phyloP scores from a whole-genome alignment of 2,329 filamentous ascomycete genomes.

The Xylaria multiplex region DNA sequence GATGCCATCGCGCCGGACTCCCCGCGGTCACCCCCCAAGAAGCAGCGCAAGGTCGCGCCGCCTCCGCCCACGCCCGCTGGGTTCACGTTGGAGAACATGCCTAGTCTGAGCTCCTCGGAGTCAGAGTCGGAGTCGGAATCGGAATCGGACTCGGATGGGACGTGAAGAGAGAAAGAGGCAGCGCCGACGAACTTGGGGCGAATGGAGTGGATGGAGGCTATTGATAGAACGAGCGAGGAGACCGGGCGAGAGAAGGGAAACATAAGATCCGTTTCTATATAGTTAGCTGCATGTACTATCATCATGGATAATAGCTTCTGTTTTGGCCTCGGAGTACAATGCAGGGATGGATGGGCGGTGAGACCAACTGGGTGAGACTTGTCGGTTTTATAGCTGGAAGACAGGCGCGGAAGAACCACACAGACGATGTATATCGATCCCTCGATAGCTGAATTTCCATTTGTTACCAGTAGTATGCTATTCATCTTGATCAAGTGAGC shows the following conservation, averaged over 20 bases:
- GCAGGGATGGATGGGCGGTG: no score
- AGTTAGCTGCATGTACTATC: no score
- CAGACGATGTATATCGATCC: background rate
- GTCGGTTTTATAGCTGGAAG: no score
- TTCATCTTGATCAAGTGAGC: background rate
- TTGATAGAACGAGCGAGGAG: no score
- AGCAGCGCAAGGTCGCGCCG: background rate
- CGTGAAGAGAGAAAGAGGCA: background rate
- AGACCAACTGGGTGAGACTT: no score
- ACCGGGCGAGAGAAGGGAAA: no score
- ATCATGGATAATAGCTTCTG: no score
- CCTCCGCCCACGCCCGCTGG: constrained; percentile 2
- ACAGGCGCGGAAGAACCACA: background rate
- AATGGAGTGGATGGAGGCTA: no score
- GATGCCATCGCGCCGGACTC: constrained; percentile 32
- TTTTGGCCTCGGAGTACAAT: no score
- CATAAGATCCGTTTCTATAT: no score
- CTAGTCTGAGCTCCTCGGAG: no score
- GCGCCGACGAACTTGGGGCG: no score
- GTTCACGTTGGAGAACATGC: background rate
- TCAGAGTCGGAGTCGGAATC: background rate
- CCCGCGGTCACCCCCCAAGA: constrained; percentile 15
- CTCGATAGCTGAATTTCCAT: constrained; percentile 6
- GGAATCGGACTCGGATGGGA: background rate
- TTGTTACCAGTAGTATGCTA: background rate